A percentile compares a stretch with the other conserved stretches of the same genome.
Evolutionary conservation across 441 rosid genomes (phyloP).

Genomic region (Populus hybrid): DNA sequence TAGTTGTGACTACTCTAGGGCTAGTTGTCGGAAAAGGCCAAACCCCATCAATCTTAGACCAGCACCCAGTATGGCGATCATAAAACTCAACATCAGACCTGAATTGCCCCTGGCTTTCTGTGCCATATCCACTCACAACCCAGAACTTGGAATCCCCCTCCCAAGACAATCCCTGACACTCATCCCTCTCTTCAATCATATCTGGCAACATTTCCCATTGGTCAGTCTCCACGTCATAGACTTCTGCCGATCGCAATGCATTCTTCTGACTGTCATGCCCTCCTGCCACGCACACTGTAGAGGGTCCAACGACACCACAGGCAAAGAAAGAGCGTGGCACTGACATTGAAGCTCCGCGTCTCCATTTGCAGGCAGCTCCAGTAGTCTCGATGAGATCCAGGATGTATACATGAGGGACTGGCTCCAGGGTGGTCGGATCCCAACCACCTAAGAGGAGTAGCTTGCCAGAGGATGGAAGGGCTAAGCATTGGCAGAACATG

Average conservation of each 20-base stretch:
- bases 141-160: constrained; percentile 39
- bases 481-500: constrained; percentile 48
- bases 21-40: constrained; percentile 43
- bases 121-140: constrained; percentile 57
- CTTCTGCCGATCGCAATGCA: constrained; percentile 42
- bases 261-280: constrained; percentile 58
- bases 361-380: constrained; percentile 29
- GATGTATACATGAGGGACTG: constrained; percentile 41
- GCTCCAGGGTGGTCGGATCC: constrained; percentile 50
- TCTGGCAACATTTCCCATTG: constrained; percentile 44
- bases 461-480: constrained; percentile 35
- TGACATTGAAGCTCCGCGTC: constrained; percentile 40
- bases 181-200: constrained; percentile 55
- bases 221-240: constrained; percentile 42
- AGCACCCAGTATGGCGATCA: constrained; percentile 33
- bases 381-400: constrained; percentile 33
- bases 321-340: constrained; percentile 56
- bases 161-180: constrained; percentile 44
- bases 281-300: constrained; percentile 46
- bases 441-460: constrained; percentile 48
- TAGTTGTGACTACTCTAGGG: constrained; percentile 40
- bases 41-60: constrained; percentile 31
- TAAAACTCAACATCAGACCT: constrained; percentile 44
- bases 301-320: constrained; percentile 35
- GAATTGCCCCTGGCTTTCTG: constrained; percentile 53